Base-by-base conservation (phyloP, 2,329 filamentous ascomycete genomes). In the Colletotrichum godetiae region DNA sequence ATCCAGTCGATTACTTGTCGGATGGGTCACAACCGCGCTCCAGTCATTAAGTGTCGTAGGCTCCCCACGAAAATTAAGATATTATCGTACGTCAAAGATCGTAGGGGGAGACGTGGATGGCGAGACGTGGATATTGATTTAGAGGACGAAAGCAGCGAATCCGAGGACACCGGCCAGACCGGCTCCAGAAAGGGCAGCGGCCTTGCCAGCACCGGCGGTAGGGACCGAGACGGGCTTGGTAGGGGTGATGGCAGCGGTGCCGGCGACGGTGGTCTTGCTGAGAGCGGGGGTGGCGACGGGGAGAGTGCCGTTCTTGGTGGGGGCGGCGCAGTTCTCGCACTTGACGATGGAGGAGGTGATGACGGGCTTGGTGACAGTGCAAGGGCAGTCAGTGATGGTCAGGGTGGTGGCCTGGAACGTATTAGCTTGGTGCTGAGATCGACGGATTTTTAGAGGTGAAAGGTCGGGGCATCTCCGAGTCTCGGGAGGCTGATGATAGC, bases 351-450 rank as follows among this genome's bases (percentile, higher is more conserved):
- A 85, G 81, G 85, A 84, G 82, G 84, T 87, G 80, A 84, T 83
- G 78, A 91, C 84, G 67, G 90, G 88, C 85, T 87, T 88, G 85
- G 86, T 88, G 84, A 91, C 80, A 80, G 90, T 94, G 91, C 91
- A 93, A 78, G 91, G 89, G 88, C 92, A 93, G 88, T 92, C 86
- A 78, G 90, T 90, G 87, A 93, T 89, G 86, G 92, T 93, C 83
- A 93, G 83, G 82, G 90, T 92, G 82, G 91, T 92, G 81, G 92
- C 84, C 89, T 90, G 64, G 22, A 61, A 31, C 5, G 19, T 31
- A 56, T 73, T 68, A 67, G 81, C 86, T 87, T 76, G 63, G 46
- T 11, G 19, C 52, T 33, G 15, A 33, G 15, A 56, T n/a, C 4
- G 42, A 58, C 31, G 33, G 60, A 19, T 13, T 13, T 57, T 63